phyloP scores from a whole-genome alignment of 176 grass and related monocot genomes.

The Aegilops tauschii region DNA sequence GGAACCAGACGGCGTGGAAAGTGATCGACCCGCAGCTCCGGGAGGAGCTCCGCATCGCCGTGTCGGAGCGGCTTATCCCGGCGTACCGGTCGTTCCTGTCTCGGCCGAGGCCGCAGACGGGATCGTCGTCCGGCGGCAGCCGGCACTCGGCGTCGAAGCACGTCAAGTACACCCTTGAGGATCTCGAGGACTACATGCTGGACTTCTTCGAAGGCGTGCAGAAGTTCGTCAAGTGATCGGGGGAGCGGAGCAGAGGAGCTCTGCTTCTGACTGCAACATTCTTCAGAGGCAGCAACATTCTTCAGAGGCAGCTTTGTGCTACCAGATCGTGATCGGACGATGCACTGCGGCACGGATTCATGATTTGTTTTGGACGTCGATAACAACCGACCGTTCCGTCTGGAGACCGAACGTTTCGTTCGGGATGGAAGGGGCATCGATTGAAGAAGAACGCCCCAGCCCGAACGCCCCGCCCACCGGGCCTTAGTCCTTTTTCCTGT shows the following conservation, averaged over 20 bases:
- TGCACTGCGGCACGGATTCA: neutral
- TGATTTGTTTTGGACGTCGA: neutral
- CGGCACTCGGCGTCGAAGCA: conserved; percentile 48
- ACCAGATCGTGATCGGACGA: too few relatives aligned
- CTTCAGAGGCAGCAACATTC: too few relatives aligned
- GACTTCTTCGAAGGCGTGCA: conserved; percentile 88
- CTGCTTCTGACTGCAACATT: neutral
- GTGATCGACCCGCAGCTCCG: conserved; percentile 66
- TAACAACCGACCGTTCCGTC: too few relatives aligned
- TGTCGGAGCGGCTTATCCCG: conserved; percentile 71
- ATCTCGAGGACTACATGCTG: conserved; percentile 67
- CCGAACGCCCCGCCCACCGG: too few relatives aligned
- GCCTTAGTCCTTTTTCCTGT: too few relatives aligned
- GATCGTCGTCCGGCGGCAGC: conserved; percentile 27
- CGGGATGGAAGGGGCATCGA: too few relatives aligned
- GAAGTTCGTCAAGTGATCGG: conserved; percentile 36
- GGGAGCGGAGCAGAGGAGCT: conserved; percentile 10
- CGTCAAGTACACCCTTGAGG: conserved; percentile 79
- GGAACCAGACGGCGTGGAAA: conserved; percentile 80
- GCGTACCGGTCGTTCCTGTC: conserved; percentile 84
- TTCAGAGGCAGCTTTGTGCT: too few relatives aligned
- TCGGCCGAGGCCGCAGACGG: conserved; percentile 36
- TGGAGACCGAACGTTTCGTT: too few relatives aligned
- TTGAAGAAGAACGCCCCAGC: too few relatives aligned
- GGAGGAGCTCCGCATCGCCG: conserved; percentile 78